Conservation (phyloP, 306 rosid species). For the Trifolium repens region DNA sequence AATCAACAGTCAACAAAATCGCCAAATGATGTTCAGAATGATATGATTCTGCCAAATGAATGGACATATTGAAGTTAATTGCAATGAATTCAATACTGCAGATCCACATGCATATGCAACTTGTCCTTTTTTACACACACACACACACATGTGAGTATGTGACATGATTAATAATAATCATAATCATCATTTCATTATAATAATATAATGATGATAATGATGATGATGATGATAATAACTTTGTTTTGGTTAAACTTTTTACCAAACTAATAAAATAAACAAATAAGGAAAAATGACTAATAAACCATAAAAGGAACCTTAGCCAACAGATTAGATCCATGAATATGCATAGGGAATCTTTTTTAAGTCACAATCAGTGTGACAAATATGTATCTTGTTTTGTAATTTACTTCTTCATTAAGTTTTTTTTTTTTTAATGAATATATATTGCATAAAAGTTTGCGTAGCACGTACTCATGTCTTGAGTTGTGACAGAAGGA, state of each 20-base stretch:
- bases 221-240: neutral
- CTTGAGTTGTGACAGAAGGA: neutral
- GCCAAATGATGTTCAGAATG: conserved; percentile 46
- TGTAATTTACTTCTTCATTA: conserved; percentile 24
- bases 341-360: conserved; percentile 33
- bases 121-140: neutral
- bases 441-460: neutral
- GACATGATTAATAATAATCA: neutral
- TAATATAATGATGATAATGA: neutral
- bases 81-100: neutral
- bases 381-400: conserved; percentile 23
- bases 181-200: neutral
- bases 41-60: conserved; percentile 71
- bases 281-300: conserved; percentile 15
- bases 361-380: conserved; percentile 1
- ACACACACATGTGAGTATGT: neutral
- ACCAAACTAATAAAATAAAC: neutral
- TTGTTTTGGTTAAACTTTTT: conserved; percentile 37
- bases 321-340: conserved; percentile 26
- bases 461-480: conserved; percentile 24
- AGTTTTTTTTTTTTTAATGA: neutral
- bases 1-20: conserved; percentile 38
- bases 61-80: conserved; percentile 71
- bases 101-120: conserved; percentile 24
- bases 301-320: conserved; percentile 19